phyloP scores from a whole-genome alignment of 371 early-diverging fungal species.

The Mucor lusitanicus region DNA sequence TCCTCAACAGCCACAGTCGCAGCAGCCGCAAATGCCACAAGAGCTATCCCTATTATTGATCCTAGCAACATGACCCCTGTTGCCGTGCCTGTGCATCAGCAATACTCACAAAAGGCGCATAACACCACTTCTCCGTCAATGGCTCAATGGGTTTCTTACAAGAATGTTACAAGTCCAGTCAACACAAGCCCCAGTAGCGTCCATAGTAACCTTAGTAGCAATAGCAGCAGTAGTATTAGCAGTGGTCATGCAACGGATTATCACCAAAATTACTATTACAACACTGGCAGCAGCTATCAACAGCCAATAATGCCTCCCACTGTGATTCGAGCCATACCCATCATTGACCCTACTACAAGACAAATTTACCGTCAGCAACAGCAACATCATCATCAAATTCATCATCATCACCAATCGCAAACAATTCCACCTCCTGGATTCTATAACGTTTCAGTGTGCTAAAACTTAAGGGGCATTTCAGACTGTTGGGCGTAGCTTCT shows the following conservation, averaged over 20 bases:
- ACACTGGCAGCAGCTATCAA: not conserved
- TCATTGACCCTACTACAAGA: conserved; percentile 14
- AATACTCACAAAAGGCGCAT: not conserved
- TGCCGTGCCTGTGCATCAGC: conserved; percentile 21
- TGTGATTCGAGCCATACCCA: conserved; percentile 9
- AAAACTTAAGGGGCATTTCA: not conserved
- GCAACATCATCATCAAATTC: not conserved
- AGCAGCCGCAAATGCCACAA: not conserved
- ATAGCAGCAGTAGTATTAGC: not conserved
- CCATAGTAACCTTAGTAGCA: not conserved
- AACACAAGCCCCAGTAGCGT: conserved; percentile 3
- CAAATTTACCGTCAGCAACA: conserved; percentile 12
- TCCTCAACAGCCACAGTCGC: not conserved
- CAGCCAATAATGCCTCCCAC: not conserved
- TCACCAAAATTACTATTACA: not conserved
- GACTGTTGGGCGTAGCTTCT: not conserved
- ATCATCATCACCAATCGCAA: not conserved
- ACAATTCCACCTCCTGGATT: conserved; percentile 18
- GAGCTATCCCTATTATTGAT: conserved; percentile 48
- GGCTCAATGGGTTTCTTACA: conserved; percentile 10
- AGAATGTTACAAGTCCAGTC: not conserved
- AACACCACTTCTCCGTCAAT: conserved; percentile 6
- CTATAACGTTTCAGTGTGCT: conserved; percentile 18
- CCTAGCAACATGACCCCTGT: conserved; percentile 46
- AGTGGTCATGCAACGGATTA: not conserved